A percentile compares a stretch with the other conserved stretches of the same genome.
Evolutionary conservation across 345 rosid genomes (phyloP).

Genomic region (Eucalyptus tenuipes): DNA sequence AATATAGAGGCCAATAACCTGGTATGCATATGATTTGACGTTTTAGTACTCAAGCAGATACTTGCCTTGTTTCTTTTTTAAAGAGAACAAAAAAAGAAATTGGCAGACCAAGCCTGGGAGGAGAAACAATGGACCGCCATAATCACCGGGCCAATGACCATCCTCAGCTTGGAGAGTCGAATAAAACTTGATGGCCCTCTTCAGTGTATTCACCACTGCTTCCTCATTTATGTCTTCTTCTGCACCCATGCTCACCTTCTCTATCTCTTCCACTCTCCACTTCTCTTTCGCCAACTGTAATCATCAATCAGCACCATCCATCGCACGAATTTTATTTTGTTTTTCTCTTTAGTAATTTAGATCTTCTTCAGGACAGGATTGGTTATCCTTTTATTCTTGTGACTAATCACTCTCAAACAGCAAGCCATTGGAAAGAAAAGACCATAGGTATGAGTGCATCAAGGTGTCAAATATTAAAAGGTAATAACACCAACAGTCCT

Average conservation of each 20-base stretch:
- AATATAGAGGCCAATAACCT: constrained; percentile 7
- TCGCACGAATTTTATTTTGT: not conserved
- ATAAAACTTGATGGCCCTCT: constrained; percentile 15
- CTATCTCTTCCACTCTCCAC: not conserved
- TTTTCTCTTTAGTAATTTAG: not conserved
- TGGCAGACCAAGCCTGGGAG: not conserved
- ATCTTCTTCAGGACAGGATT: not conserved
- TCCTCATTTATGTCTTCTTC: constrained; percentile 16
- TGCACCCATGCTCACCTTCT: not conserved
- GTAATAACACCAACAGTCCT: not conserved
- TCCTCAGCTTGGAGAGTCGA: constrained; percentile 25
- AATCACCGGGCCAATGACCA: constrained; percentile 38
- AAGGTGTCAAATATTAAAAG: not conserved
- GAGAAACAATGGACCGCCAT: constrained; percentile 35
- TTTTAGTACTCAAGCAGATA: not conserved
- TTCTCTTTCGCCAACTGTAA: not conserved
- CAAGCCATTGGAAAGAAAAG: not conserved
- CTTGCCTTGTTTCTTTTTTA: not conserved
- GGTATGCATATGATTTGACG: not conserved
- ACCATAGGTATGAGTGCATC: not conserved
- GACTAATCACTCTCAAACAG: not conserved
- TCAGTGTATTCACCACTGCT: constrained; percentile 7
- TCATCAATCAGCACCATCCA: not conserved
- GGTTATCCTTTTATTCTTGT: not conserved
- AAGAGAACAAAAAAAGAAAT: not conserved